phyloP scores from a whole-genome alignment of 768 basidiomycete genomes.

The Podaxis mareebaensis region DNA sequence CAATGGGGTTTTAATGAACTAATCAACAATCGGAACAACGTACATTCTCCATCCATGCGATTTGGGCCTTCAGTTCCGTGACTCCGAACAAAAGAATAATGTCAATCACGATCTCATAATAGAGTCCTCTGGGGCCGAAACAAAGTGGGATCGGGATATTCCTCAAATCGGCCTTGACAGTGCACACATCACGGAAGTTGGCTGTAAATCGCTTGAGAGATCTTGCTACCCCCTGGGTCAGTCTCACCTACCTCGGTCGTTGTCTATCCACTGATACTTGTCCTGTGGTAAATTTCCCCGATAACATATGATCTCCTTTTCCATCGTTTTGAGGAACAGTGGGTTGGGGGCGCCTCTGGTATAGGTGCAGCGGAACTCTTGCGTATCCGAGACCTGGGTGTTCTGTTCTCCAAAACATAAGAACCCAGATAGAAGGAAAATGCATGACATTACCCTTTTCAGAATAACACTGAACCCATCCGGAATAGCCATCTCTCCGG shows the following conservation, averaged over 20 bases:
- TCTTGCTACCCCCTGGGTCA: background rate
- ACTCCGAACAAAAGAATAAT: constrained; percentile 52
- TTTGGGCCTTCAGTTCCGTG: constrained; percentile 53
- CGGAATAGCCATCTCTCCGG: constrained; percentile 39
- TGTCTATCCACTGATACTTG: constrained; percentile 8
- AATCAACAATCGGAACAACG: constrained; percentile 19
- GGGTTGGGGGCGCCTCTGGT: background rate
- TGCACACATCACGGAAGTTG: constrained; percentile 30
- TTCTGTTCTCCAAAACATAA: constrained; percentile 31
- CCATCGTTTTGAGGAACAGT: background rate
- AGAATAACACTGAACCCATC: constrained; percentile 44
- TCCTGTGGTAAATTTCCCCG: constrained; percentile 2
- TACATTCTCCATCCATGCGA: constrained; percentile 50
- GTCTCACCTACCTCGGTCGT: constrained; percentile 10
- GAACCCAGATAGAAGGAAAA: background rate
- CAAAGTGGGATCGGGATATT: constrained; percentile 23
- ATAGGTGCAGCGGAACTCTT: constrained; percentile 34
- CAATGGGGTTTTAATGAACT: constrained; percentile 2
- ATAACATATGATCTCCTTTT: constrained; percentile 3
- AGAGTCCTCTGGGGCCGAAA: constrained; percentile 19
- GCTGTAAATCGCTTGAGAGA: constrained; percentile 16
- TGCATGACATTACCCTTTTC: constrained; percentile 32
- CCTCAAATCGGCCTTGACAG: constrained; percentile 28
- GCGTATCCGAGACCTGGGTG: constrained; percentile 42
- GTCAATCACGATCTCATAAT: constrained; percentile 37